Evolutionary conservation across 192 early-diverging fungal species (phyloP).

Genomic region (Spizellomyces punctatus): DNA sequence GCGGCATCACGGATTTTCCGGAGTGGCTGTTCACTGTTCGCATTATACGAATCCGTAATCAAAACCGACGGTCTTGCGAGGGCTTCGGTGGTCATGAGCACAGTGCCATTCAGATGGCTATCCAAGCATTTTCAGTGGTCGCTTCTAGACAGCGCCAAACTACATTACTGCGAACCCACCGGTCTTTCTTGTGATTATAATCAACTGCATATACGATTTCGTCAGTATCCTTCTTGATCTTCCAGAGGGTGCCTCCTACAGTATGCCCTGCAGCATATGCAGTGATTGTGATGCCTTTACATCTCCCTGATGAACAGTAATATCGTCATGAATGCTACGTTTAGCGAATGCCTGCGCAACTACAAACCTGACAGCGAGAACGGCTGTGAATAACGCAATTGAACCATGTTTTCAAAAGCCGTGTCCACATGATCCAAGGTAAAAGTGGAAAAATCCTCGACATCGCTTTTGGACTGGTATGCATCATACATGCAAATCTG

Average conservation of each 20-base stretch:
- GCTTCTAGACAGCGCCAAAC: conserved; percentile 4
- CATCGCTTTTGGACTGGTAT: conserved; percentile 66
- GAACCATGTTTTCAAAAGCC: conserved; percentile 80
- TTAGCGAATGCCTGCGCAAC: too few species aligned
- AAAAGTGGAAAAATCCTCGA: conserved; percentile 76
- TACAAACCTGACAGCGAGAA: conserved; percentile 62
- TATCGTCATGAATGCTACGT: background rate
- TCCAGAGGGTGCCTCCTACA: conserved; percentile 96
- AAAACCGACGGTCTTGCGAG: conserved; percentile 83
- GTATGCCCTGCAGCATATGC: conserved; percentile 93
- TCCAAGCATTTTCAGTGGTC: background rate
- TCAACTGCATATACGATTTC: conserved; percentile 95
- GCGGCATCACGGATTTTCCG: conserved; percentile 75
- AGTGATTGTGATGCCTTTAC: conserved; percentile 83
- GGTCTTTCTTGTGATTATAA: conserved; percentile 91
- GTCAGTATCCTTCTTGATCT: conserved; percentile 92
- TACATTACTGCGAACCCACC: conserved; percentile 51
- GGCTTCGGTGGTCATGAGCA: conserved; percentile 58
- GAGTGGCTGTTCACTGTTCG: conserved; percentile 64
- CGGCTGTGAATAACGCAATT: conserved; percentile 88
- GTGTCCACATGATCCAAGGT: conserved; percentile 77
- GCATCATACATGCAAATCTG: conserved; percentile 81
- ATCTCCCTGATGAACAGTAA: conserved; percentile 56
- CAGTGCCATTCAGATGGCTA: conserved; percentile 80
- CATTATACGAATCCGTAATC: conserved; percentile 90